A percentile compares a stretch with the other conserved stretches of the same genome.
phyloP scores from a whole-genome alignment of 441 rosid species.

The Adansonia madagascariensis region DNA sequence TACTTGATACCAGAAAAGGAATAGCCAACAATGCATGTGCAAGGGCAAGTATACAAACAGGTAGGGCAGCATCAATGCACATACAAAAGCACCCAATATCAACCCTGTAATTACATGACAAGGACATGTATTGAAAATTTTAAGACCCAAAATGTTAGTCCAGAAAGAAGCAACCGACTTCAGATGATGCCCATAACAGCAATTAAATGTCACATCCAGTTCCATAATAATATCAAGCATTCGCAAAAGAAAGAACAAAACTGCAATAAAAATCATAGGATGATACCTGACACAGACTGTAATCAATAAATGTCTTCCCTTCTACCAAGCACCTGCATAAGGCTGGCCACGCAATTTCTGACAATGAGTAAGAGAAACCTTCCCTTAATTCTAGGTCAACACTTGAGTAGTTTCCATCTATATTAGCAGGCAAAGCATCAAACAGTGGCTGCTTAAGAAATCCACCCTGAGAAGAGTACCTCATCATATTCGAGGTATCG shows the following conservation, averaged over 20 bases:
- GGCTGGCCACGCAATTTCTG: constrained; percentile 75
- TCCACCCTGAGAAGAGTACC: constrained; percentile 79
- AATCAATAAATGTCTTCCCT: constrained; percentile 80
- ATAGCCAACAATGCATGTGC: constrained; percentile 18
- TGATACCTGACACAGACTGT: constrained; percentile 84
- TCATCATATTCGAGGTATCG: constrained; percentile 34
- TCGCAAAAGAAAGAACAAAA: background rate
- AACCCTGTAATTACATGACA: background rate
- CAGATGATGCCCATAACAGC: background rate
- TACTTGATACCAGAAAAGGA: constrained; percentile 6
- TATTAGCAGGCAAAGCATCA: constrained; percentile 45
- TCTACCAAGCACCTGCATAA: constrained; percentile 76
- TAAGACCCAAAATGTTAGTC: constrained; percentile 15
- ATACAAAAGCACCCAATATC: background rate
- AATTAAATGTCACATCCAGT: constrained; percentile 12
- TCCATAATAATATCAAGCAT: constrained; percentile 2
- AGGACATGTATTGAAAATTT: background rate
- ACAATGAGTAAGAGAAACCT: constrained; percentile 56
- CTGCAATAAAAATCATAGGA: constrained; percentile 24
- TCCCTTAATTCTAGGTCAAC: constrained; percentile 48
- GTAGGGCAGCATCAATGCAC: background rate
- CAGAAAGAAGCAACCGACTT: constrained; percentile 9
- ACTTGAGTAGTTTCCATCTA: constrained; percentile 38
- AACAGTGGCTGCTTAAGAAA: constrained; percentile 75
- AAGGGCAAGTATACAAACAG: constrained; percentile 15